Percentiles rank a stretch among this genome's conserved stretches.
phyloP scores from a whole-genome alignment of 2,329 filamentous ascomycete species.

The Colletotrichum higginsianum region DNA sequence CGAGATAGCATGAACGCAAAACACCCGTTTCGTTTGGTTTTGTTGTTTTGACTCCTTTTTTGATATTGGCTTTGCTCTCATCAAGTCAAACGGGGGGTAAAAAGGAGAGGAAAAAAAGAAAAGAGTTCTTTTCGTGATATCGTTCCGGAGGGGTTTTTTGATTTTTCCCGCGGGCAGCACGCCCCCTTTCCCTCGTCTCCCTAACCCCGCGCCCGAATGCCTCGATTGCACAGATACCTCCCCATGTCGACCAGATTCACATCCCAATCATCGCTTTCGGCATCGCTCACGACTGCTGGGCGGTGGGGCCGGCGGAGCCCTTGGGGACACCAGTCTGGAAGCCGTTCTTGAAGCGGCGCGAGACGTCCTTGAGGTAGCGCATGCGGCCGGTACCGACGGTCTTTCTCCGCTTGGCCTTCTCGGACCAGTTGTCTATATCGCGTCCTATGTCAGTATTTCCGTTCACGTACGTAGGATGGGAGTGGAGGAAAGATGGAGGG shows the following conservation, averaged over 20 bases:
- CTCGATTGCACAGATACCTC: constrained; percentile 39
- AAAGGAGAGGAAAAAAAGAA: constrained; percentile 8
- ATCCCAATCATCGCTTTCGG: constrained; percentile 50
- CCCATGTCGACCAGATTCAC: constrained; percentile 41
- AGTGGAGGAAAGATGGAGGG: too few relatives aligned
- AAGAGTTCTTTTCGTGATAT: constrained; percentile 33
- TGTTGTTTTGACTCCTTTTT: constrained; percentile 42
- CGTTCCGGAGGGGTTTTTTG: constrained; percentile 16
- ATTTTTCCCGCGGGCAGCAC: constrained; percentile 15
- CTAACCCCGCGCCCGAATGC: constrained; percentile 30
- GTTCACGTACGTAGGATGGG: neutral
- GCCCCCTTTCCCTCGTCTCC: constrained; percentile 20
- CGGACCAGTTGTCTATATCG: constrained; percentile 93
- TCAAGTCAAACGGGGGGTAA: constrained; percentile 31
- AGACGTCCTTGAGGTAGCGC: constrained; percentile 92
- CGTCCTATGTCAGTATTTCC: constrained; percentile 32
- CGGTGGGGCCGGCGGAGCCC: constrained; percentile 78
- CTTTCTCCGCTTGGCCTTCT: constrained; percentile 99
- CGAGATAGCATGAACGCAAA: constrained; percentile 35
- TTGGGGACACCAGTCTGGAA: constrained; percentile 94
- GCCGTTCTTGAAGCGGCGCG: constrained; percentile 96
- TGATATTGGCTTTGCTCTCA: constrained; percentile 36
- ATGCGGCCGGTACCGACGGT: constrained; percentile 97
- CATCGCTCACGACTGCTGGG: constrained; percentile 53
- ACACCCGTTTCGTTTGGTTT: constrained; percentile 21